Evolutionary conservation across 1,284 basidiomycete genomes (phyloP), one percentile per base, ranked within the genome.

Genomic region (Naganishia sp.): DNA sequence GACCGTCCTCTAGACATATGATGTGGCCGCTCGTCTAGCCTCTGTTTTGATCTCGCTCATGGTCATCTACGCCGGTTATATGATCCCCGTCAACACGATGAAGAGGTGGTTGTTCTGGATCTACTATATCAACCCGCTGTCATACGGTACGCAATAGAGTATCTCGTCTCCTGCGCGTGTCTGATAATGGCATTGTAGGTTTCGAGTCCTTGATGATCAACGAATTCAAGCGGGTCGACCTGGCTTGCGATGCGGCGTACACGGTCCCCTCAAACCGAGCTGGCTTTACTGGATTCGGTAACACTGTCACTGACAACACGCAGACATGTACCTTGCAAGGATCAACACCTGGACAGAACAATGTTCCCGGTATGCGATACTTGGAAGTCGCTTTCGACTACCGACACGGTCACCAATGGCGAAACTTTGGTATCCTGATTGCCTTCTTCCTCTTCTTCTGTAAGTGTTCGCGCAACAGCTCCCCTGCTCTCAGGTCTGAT

Each of bases 161-260:
- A 6, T 23, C 11, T 31, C 31, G 28, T 23, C 18, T 15, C 23
- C 13, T 2, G 25, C 1, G 39, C 15, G 6, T 32, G n/a, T 49
- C 35, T 51, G 3, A 57, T 23, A 10, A 18, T 11, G 23, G 6
- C 28, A 10, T 49, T 61, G 3, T 18, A 61, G 58, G 88, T 0
- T 94, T 90, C 83, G 86, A 88, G 70, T 88, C 86, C 0, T 82
- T 86, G 58, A 88, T 92, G 84, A 87, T 89, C 77, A 93, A 93
- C 74, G 90, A 92, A 75, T 92, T 92, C 77, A 86, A 84, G 80
- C 84, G 89, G 9, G 85, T 89, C 61, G 77, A 82, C 25, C 83
- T 88, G 70, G 64, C 81, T 1, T 92, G 90, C 71, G 87, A 90
- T 73, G 86, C 87, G 15, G 80, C 76, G 41, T 87, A 85, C 72